Percentiles rank a stretch among this genome's conserved stretches.
Conservation (phyloP, 495 filamentous ascomycete species). For the Lichenothelia convexa region DNA sequence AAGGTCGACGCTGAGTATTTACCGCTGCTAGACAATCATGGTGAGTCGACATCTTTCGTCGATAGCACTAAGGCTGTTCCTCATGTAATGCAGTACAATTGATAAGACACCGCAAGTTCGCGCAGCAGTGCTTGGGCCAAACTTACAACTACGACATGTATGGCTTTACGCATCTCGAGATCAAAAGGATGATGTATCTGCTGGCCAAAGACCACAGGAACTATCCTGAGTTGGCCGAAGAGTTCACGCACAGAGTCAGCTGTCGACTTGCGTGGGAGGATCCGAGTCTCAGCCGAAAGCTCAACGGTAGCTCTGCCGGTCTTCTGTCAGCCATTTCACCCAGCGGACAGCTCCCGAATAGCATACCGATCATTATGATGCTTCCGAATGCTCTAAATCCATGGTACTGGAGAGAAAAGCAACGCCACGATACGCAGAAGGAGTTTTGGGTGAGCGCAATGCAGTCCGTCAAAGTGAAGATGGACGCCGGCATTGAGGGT, state of each 20-base stretch:
- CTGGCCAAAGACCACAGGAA: constrained; percentile 25
- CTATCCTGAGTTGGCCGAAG: constrained; percentile 37
- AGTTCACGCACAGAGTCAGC: constrained; percentile 41
- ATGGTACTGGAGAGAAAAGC: constrained; percentile 17
- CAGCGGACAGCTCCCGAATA: constrained; percentile 32
- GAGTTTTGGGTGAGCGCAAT: constrained; percentile 20
- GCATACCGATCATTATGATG: constrained; percentile 22
- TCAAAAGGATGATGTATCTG: constrained; percentile 31
- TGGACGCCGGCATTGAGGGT: background rate
- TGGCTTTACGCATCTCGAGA: constrained; percentile 33
- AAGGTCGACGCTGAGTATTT: constrained; percentile 37
- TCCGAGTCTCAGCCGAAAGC: constrained; percentile 24
- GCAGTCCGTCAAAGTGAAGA: constrained; percentile 8
- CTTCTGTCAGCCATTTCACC: constrained; percentile 40
- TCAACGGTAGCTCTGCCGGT: constrained; percentile 36
- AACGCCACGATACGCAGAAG: constrained; percentile 16
- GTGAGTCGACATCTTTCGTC: constrained; percentile 13
- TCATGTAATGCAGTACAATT: too few species aligned
- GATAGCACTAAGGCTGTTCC: too few species aligned
- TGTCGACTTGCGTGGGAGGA: constrained; percentile 40
- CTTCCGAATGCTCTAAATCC: constrained; percentile 18
- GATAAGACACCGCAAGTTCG: too few species aligned
- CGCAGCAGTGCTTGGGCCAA: too few species aligned
- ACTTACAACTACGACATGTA: too few species aligned
- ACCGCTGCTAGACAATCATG: constrained; percentile 33